Evolutionary conservation across 2,329 filamentous ascomycete genomes (phyloP).

Genomic region (Alternaria rosae): DNA sequence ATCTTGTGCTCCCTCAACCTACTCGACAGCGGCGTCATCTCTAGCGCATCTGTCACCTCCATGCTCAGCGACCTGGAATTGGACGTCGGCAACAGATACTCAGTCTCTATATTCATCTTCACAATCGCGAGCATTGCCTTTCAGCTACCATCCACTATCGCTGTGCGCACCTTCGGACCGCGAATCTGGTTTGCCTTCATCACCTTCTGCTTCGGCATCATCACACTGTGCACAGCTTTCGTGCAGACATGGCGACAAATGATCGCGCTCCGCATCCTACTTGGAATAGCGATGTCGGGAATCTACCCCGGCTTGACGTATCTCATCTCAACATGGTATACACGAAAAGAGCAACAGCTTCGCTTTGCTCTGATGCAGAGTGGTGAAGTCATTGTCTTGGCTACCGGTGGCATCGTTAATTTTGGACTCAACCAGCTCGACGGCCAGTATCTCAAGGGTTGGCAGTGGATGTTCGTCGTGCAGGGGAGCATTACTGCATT

Average conservation of each 20-base stretch:
- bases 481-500: slow-evolving; percentile 67
- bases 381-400: slow-evolving; percentile 70
- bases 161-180: slow-evolving; percentile 70
- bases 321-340: slow-evolving; percentile 69
- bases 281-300: slow-evolving; percentile 68
- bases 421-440: slow-evolving; percentile 71
- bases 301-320: slow-evolving; percentile 57
- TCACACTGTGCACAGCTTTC: slow-evolving; percentile 74
- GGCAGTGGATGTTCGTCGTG: slow-evolving; percentile 66
- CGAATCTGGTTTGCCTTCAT: slow-evolving; percentile 67
- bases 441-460: slow-evolving; percentile 65
- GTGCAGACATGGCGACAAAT: slow-evolving; percentile 73
- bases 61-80: slow-evolving; percentile 71
- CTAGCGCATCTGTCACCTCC: slow-evolving; percentile 72
- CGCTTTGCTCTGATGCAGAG: slow-evolving; percentile 71
- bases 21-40: slow-evolving; percentile 74
- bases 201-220: slow-evolving; percentile 67
- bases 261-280: slow-evolving; percentile 70
- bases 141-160: slow-evolving; percentile 72
- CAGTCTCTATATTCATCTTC: slow-evolving; percentile 76
- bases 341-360: slow-evolving; percentile 69
- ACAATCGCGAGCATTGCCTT: slow-evolving; percentile 72
- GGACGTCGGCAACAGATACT: slow-evolving; percentile 69
- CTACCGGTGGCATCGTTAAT: slow-evolving; percentile 72
- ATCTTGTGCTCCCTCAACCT: slow-evolving; percentile 75